phyloP scores from a whole-genome alignment of 192 early-diverging fungal species.

The Lunasporangiospora selenospora region DNA sequence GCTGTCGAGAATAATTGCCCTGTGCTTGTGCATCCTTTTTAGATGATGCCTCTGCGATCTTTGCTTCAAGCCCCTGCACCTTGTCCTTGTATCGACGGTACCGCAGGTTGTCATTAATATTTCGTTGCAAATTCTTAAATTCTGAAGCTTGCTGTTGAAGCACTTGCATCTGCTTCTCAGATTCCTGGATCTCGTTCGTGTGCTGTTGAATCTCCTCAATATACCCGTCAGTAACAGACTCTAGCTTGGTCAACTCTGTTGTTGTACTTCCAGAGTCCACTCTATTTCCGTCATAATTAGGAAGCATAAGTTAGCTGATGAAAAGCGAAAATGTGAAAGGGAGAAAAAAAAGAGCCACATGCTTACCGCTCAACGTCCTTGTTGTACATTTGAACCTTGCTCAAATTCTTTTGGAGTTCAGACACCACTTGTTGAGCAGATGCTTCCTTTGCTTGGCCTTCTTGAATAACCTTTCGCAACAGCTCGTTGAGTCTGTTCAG shows the following conservation, averaged over 20 bases:
- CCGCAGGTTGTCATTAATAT: conserved; percentile 55
- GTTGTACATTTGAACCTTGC: conserved; percentile 39
- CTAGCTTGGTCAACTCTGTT: conserved; percentile 30
- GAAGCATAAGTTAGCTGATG: no score
- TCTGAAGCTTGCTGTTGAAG: conserved; percentile 46
- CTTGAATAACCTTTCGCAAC: conserved; percentile 1
- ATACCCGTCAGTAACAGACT: conserved; percentile 11
- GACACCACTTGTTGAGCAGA: conserved; percentile 28
- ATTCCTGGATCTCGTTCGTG: conserved; percentile 18
- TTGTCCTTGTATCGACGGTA: conserved; percentile 38
- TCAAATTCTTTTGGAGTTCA: conserved; percentile 40
- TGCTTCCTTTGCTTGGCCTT: conserved; percentile 14
- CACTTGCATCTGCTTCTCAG: conserved; percentile 34
- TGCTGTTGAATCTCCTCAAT: conserved; percentile 31
- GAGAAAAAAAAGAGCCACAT: neutral
- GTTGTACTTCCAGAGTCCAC: conserved; percentile 14
- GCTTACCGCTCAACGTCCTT: conserved; percentile 41
- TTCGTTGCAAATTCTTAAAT: conserved; percentile 45
- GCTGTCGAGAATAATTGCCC: conserved; percentile 50
- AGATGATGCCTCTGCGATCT: conserved; percentile 32
- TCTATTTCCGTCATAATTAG: no score
- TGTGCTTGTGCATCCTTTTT: conserved; percentile 33
- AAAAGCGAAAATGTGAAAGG: no score
- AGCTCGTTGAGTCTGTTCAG: conserved; percentile 14
- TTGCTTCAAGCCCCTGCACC: conserved; percentile 46